phyloP scores from a whole-genome alignment of 768 basidiomycete genomes.

The Ephemerocybe angulata region DNA sequence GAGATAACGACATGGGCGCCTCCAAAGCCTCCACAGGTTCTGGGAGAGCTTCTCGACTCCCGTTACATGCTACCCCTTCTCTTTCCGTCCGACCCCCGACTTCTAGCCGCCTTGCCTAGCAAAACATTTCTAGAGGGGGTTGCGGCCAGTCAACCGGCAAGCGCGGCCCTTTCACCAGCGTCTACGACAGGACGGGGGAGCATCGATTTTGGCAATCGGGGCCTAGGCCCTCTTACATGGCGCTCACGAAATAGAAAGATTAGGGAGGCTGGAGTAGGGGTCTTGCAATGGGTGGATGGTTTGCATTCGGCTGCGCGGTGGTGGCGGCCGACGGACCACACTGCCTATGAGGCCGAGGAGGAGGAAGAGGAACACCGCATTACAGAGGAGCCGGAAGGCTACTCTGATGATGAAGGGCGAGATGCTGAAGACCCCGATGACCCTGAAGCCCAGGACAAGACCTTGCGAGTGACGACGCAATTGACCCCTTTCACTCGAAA shows the following conservation, averaged over 20 bases:
- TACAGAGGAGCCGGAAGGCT: no score
- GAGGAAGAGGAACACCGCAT: slow-evolving; percentile 31
- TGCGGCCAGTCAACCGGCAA: slow-evolving; percentile 5
- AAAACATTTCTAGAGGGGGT: slow-evolving; percentile 37
- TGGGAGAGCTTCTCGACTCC: slow-evolving; percentile 90
- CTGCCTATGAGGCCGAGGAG: slow-evolving; percentile 42
- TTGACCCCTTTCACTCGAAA: slow-evolving; percentile 65
- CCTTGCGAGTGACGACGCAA: slow-evolving; percentile 37
- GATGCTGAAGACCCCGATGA: slow-evolving; percentile 28
- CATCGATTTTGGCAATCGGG: slow-evolving; percentile 15
- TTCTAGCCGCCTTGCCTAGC: slow-evolving; percentile 67
- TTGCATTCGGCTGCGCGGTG: slow-evolving; percentile 57
- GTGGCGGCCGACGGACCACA: slow-evolving; percentile 41
- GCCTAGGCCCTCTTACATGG: slow-evolving; percentile 50
- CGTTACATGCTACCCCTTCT: slow-evolving; percentile 88
- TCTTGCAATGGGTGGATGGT: slow-evolving; percentile 71
- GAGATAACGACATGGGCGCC: slow-evolving; percentile 77
- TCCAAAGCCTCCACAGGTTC: slow-evolving; percentile 68
- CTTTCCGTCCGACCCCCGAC: slow-evolving; percentile 76
- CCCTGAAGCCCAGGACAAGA: slow-evolving; percentile 33
- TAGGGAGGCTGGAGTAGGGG: slow-evolving; percentile 55
- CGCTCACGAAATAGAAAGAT: slow-evolving; percentile 54
- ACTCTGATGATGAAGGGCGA: slow-evolving; percentile 42
- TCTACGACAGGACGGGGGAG: slow-evolving; percentile 14
- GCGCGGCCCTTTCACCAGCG: slow-evolving; percentile 1